phyloP scores from a whole-genome alignment of 2,329 filamentous ascomycete species.

The Juglanconis sp. region DNA sequence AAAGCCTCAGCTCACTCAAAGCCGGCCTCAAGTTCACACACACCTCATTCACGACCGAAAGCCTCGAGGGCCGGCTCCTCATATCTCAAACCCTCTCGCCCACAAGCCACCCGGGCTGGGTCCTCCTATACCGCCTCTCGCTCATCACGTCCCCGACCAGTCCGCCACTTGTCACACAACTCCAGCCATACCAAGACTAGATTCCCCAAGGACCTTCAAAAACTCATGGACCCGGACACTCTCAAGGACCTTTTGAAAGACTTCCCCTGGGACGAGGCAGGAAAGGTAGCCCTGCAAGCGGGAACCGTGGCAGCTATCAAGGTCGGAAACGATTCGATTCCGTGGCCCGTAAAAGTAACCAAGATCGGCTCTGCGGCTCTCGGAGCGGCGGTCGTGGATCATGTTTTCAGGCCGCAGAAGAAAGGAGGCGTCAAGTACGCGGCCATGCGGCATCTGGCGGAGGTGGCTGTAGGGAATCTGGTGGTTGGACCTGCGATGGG shows the following conservation, averaged over 20 bases:
- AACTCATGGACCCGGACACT: not conserved
- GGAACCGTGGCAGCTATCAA: constrained; percentile 24
- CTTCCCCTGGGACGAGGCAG: constrained; percentile 21
- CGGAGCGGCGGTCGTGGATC: constrained; percentile 27
- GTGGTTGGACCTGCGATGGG: constrained; percentile 21
- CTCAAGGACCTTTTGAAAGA: not conserved
- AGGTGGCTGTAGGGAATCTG: constrained; percentile 22
- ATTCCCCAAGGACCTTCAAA: not conserved
- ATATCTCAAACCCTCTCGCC: constrained; percentile 4
- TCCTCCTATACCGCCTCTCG: constrained; percentile 11
- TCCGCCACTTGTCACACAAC: constrained; percentile 7
- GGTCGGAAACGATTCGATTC: constrained; percentile 19
- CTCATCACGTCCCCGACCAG: not conserved
- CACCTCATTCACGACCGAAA: constrained; percentile 10
- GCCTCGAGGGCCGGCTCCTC: constrained; percentile 15
- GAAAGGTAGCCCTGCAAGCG: constrained; percentile 24
- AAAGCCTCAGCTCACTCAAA: constrained; percentile 1
- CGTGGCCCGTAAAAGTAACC: constrained; percentile 24
- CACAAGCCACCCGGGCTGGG: constrained; percentile 9
- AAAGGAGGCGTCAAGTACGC: constrained; percentile 25
- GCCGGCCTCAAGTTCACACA: not conserved
- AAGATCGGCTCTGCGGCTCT: constrained; percentile 26
- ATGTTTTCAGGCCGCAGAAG: constrained; percentile 22
- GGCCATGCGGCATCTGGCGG: constrained; percentile 25
- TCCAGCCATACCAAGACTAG: constrained; percentile 5